Evolutionary conservation across 768 basidiomycete species (phyloP), one percentile per base, ranked within the genome.

Genomic region (Cantharellus cinnabarinus): DNA sequence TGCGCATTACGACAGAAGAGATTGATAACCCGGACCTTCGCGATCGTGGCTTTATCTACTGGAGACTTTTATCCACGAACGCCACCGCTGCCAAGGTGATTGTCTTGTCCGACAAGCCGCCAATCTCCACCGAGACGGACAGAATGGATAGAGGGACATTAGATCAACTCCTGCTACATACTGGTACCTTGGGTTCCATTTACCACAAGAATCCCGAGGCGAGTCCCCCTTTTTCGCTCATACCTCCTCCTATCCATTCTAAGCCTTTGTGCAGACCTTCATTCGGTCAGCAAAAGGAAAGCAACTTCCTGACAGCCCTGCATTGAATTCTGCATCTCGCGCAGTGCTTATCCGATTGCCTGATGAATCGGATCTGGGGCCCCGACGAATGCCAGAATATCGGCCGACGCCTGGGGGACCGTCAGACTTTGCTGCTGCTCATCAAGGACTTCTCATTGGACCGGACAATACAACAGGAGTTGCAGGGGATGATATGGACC

Each of bases 21-120:
- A 82, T 95, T 58, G 95, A 99, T 69, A 99, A 99, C 67, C 95
- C 95, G 4, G 95, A 99, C 73, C 75, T 99, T 29, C 79, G 95
- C 41, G 95, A 99, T 70, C 76, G 95, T 62, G 95, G 95, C 2
- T 98, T 93, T 74, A 98, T 99, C 86, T 99, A 98, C 71, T 99
- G 95, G 95, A 82, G 95, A 42, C 77, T 99, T 72, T 77, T 98
- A 51, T 93, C 94, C 4, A 83, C 90, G 65, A 90, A 95, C 67
- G 90, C 93, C 2, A 72, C 82, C 4, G 83, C 83, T 0, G 93
- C 95, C 4, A 79, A 83, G 42, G 85, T 89, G 63, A 85, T 98
- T 62, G 93, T 98, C 41, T 75, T 98, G 20, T 77, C 88, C 14
- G 89, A 91, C 64, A 95, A 95, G 66, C 95, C 95, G 39, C 76